These are phyloP conservation scores for Triadica sebifera DNA, from an alignment of 345 rosid genomes.

Conservation along the genomic window DNA sequence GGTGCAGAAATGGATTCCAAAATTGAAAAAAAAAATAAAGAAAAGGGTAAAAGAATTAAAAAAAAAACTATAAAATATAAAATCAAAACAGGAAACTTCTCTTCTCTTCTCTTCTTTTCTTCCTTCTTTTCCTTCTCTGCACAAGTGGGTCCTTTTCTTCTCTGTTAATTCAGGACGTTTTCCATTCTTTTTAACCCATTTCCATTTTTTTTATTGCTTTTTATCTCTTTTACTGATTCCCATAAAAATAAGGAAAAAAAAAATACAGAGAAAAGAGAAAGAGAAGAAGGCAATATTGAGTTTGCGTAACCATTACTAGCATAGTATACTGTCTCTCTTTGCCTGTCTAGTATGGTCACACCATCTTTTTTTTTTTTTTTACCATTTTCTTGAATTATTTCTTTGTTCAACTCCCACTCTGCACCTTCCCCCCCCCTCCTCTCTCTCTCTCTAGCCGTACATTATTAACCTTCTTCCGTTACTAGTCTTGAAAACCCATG, in stretches of 20 bases:
- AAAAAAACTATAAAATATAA: too few relatives aligned
- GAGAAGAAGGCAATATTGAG: neutral
- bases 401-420: constrained; percentile 13
- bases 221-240: neutral
- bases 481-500: neutral
- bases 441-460: neutral
- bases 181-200: neutral
- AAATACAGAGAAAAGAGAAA: neutral
- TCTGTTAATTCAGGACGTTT: neutral
- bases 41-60: too few relatives aligned
- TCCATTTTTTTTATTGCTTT: neutral
- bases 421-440: neutral
- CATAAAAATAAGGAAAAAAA: neutral
- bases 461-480: constrained; percentile 1
- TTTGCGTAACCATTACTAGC: constrained; percentile 18
- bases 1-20: too few relatives aligned
- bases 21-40: too few relatives aligned
- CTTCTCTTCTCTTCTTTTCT: neutral
- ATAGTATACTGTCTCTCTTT: neutral
- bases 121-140: neutral
- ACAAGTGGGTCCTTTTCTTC: neutral
- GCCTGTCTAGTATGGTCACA: neutral
- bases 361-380: neutral
- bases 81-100: neutral
- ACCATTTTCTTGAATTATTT: constrained; percentile 2